These are phyloP conservation scores for Ogataea salicorniae DNA, from an alignment of 805 yeast species.

Conservation along the genomic window DNA sequence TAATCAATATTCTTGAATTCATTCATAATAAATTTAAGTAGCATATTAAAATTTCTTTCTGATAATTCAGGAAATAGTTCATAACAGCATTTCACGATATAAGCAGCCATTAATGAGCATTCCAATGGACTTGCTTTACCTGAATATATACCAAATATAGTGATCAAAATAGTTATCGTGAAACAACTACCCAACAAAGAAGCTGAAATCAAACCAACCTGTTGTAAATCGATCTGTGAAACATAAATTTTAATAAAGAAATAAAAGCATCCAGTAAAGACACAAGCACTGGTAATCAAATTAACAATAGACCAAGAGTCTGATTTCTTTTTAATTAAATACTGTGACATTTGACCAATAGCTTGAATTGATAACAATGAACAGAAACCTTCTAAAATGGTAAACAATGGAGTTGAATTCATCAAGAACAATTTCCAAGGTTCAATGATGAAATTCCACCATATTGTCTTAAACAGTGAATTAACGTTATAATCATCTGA, in stretches of 20 bases:
- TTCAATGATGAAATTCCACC: slow-evolving; percentile 39
- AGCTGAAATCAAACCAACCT: slow-evolving; percentile 67
- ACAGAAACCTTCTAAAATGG: slow-evolving; percentile 89
- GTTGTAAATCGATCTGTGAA: slow-evolving; percentile 56
- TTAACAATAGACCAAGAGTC: slow-evolving; percentile 78
- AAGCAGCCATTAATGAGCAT: slow-evolving; percentile 78
- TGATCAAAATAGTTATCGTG: slow-evolving; percentile 67
- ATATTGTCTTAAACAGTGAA: slow-evolving; percentile 18
- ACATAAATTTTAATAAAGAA: slow-evolving; percentile 80
- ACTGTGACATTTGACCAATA: slow-evolving; percentile 73
- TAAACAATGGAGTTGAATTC: slow-evolving; percentile 85
- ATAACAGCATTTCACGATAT: slow-evolving; percentile 88
- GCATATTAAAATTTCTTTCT: slow-evolving; percentile 32
- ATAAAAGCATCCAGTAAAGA: slow-evolving; percentile 70
- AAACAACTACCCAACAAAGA: slow-evolving; percentile 82
- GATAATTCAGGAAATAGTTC: slow-evolving; percentile 88
- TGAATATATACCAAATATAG: slow-evolving; percentile 78
- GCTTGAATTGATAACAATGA: slow-evolving; percentile 89
- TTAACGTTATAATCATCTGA: slow-evolving; percentile 18
- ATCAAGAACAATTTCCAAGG: slow-evolving; percentile 70
- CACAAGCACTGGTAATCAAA: slow-evolving; percentile 65
- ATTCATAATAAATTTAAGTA: slow-evolving; percentile 31
- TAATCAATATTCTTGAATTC: slow-evolving; percentile 32
- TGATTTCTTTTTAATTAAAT: slow-evolving; percentile 57
- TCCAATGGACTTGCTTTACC: slow-evolving; percentile 89